Base-by-base conservation (phyloP, 2,329 filamentous ascomycete species). In the Sclerotinia glacialis region DNA sequence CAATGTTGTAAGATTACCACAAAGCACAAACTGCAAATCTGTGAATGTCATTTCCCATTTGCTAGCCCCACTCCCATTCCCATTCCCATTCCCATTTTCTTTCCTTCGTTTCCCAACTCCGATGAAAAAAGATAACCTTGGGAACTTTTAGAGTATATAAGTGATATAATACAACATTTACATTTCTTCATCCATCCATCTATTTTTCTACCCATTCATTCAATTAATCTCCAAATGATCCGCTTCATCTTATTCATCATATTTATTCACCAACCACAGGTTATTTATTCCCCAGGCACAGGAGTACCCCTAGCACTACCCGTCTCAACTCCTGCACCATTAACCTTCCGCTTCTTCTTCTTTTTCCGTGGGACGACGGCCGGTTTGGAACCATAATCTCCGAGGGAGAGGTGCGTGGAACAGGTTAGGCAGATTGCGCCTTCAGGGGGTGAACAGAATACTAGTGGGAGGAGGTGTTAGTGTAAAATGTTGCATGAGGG, bases 381-480 rank as follows among this genome's bases (percentile, higher is more conserved):
- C 1, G 92, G 92, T 73, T 88, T 91, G 6, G 85, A 82, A 26
- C 91, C 91, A 74, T 93, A 93, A 67, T 85, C 85, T 0, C 89
- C 89, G n/a, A 93, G 79, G n/a, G 87, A 83, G 40, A 97, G 81
- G 73, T 87, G 86, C 3, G 90, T 94, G 2, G 90, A 92, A 76
- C 93, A 97, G 0, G 92, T 96, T 70, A 95, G 80, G 77, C 93
- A 97, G 70, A 89, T 85, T 2, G 86, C 86, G 62, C 86, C 85
- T 69, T 83, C 80, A 1, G 85, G 80, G 37, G 85, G 83, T 54
- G 85, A 81, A 79, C 93, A 97, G 77, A 96, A 97, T 73, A 96
- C 79, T 81, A 56, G 50, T 46, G 37, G 23, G 40, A 16, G 2
- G 21, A 59, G 1, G 21, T 54, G 56, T 74, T 58, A 73, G 68